Evolutionary conservation across 108 stramenopile genomes (phyloP), one percentile per base, ranked within the genome.

Genomic region (Stephanodiscus minutulus): DNA sequence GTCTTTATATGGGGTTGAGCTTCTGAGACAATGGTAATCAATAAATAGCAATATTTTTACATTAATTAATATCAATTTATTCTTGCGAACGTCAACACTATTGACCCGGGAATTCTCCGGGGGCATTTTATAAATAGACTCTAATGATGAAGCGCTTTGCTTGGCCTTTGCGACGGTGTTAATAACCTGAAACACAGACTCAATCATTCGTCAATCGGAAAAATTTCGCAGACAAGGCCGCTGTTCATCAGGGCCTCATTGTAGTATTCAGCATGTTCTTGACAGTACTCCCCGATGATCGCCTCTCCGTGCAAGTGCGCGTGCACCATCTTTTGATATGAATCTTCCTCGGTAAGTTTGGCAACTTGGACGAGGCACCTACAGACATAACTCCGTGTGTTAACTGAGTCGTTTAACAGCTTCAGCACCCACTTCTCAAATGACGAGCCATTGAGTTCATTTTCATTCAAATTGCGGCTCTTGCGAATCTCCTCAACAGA

Each of bases 181-280:
- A 5, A 3, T 6, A 35, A 35, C 35, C 43, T 15, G 11, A 12
- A 15, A 44, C 43, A 12, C 43, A 3, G 12, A 0, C 13, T 2
- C 33, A 7, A 25, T 18, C 15, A 49, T 20, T 49, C 31, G 24
- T 64, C 28, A 0, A 66, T 46, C 20, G 65, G 65, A 29, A 66
- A 49, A 10, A 66, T 66, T 7, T 66, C 65, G 31, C 65, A 66
- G 12, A 37, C 49, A n/a, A 66, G 29, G 6, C 65, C 65, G 37
- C 65, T 66, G 24, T 53, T 50, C 33, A n/a, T 31, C 33, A 66
- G 53, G 17, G 29, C 49, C 50, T 66, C 65, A 11, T 66, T 66
- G 20, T 52, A 66, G 47, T 37, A 66, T 52, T 66, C 65, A 6
- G 65, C 65, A 22, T 53, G 29, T 36, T 66, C 65, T 21, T 53